Evolutionary conservation across 140 eudicot species (phyloP).

Genomic region (Flaveria floridana): DNA sequence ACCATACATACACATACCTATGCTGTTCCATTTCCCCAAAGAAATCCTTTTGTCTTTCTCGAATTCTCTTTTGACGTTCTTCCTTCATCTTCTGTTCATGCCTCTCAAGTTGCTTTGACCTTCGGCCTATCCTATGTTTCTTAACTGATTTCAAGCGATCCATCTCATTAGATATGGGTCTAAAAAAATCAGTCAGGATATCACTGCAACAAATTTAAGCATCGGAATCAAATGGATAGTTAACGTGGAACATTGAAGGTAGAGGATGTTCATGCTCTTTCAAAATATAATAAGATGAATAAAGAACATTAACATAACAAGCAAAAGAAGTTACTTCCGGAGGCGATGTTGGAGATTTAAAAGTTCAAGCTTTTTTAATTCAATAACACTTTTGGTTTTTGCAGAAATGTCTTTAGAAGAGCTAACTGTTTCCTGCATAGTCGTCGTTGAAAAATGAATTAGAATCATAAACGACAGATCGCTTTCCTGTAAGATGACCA

Average conservation of each 20-base stretch:
- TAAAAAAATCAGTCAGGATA: constrained; percentile 76
- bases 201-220: constrained; percentile 63
- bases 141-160: constrained; percentile 82
- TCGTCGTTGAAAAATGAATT: constrained; percentile 3
- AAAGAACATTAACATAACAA: background rate
- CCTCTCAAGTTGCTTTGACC: constrained; percentile 86
- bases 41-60: constrained; percentile 96
- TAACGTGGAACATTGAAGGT: background rate
- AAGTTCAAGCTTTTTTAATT: constrained; percentile 86
- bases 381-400: constrained; percentile 93
- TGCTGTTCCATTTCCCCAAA: constrained; percentile 88
- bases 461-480: constrained; percentile 11
- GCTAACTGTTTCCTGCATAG: constrained; percentile 80
- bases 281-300: background rate
- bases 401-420: constrained; percentile 93
- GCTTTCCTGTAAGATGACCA: constrained; percentile 1
- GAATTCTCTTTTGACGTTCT: constrained; percentile 90
- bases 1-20: constrained; percentile 39
- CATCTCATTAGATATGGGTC: constrained; percentile 70
- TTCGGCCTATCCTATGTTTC: constrained; percentile 90
- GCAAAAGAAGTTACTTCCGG: constrained; percentile 54
- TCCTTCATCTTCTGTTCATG: constrained; percentile 96
- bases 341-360: constrained; percentile 85
- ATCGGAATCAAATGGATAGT: constrained; percentile 13
- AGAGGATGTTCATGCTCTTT: background rate